Conservation (phyloP, 2,329 filamentous ascomycete genomes). For the Venturia carpophila region DNA sequence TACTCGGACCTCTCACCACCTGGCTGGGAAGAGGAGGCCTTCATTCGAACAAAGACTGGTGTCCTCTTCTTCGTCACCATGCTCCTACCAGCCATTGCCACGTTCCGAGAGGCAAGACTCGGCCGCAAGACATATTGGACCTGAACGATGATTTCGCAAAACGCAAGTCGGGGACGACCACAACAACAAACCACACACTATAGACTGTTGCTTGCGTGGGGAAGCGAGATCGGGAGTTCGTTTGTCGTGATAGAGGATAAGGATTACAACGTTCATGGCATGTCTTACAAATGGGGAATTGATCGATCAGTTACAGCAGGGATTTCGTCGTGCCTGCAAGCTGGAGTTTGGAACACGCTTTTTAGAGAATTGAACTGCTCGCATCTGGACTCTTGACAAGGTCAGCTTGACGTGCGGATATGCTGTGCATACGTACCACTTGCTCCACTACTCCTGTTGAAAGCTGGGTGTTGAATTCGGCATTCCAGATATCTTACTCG, state of each 20-base stretch:
- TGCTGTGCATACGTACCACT: slow-evolving; percentile 1
- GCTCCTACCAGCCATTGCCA: slow-evolving; percentile 12
- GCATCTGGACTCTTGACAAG: neutral
- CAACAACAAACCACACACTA: neutral
- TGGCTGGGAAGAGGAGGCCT: slow-evolving; percentile 5
- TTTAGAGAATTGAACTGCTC: slow-evolving; percentile 6
- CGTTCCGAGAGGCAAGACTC: slow-evolving; percentile 4
- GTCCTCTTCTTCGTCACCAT: slow-evolving; percentile 13
- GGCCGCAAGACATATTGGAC: slow-evolving; percentile 10
- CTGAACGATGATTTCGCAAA: neutral
- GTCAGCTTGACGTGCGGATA: neutral
- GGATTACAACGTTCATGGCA: slow-evolving; percentile 5
- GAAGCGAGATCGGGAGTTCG: neutral
- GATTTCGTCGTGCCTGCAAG: neutral
- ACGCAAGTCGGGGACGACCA: neutral
- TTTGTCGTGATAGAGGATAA: neutral
- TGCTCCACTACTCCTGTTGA: neutral
- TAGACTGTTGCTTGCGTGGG: slow-evolving; percentile 4
- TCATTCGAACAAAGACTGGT: slow-evolving; percentile 8
- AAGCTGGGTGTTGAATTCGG: neutral
- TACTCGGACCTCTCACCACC: slow-evolving; percentile 11
- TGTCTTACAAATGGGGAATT: neutral
- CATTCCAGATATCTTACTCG: neutral
- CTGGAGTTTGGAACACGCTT: neutral
- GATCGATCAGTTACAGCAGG: neutral